Percentiles rank a stretch among this genome's conserved stretches.
Evolutionary conservation across 352 stramenopile genomes (phyloP).

Genomic region (Phytophthora pinifolia): DNA sequence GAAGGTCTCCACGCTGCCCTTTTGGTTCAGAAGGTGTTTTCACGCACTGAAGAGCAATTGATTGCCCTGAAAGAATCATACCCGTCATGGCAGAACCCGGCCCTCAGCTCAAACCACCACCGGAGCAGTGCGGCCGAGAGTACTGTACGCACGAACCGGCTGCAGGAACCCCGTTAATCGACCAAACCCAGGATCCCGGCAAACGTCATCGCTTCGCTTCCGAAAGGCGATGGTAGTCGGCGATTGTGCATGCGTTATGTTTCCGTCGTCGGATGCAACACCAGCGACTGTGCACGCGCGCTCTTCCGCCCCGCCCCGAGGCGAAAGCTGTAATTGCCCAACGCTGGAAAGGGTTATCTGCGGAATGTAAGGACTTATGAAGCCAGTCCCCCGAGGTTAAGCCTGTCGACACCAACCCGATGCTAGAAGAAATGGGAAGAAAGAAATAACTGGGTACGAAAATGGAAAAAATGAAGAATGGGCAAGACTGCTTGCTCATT

Average conservation of each 20-base stretch:
- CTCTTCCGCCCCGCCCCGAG: slow-evolving; percentile 7
- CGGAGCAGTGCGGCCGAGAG: background rate
- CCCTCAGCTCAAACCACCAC: background rate
- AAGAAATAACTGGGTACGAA: no score
- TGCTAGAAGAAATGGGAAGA: no score
- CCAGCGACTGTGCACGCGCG: background rate
- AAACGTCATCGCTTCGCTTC: background rate
- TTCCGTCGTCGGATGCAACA: slow-evolving; percentile 4
- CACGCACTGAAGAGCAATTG: slow-evolving; percentile 8
- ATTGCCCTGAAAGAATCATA: background rate
- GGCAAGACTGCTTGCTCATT: no score
- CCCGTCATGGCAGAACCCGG: background rate
- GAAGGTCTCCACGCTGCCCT: background rate
- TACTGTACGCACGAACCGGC: background rate
- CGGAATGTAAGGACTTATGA: slow-evolving; percentile 15
- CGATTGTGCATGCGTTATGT: background rate
- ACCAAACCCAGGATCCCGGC: background rate
- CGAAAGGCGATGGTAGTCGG: slow-evolving; percentile 4
- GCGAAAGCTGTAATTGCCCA: slow-evolving; percentile 4
- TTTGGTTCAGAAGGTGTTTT: slow-evolving; percentile 1
- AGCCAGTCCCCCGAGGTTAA: background rate
- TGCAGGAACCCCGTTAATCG: background rate
- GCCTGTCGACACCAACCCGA: no score
- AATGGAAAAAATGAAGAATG: no score
- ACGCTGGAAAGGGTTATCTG: slow-evolving; percentile 4